Conservation (phyloP, 2,329 filamentous ascomycete species). For the Penicillium fuscoglaucum region DNA sequence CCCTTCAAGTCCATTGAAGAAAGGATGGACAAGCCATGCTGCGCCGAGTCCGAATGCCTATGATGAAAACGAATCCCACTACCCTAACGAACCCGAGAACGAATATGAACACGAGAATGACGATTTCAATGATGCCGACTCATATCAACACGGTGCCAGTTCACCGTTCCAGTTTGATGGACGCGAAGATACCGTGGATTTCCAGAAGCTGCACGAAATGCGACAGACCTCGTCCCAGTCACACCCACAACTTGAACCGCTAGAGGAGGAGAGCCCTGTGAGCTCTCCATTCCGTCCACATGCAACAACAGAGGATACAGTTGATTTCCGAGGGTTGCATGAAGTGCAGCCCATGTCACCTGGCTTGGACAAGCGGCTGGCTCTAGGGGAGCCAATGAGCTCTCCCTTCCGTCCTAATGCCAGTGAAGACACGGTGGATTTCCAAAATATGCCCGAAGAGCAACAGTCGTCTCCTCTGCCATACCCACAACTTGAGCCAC, state of each 20-base stretch:
- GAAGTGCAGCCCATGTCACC: constrained; percentile 19
- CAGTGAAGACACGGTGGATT: constrained; percentile 34
- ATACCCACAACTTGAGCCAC: constrained; percentile 7
- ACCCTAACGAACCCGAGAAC: constrained; percentile 7
- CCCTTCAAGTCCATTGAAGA: constrained; percentile 31
- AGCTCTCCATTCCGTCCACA: constrained; percentile 42
- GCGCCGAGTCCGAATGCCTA: constrained; percentile 14
- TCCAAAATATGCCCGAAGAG: constrained; percentile 22
- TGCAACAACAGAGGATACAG: constrained; percentile 31
- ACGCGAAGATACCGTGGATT: constrained; percentile 38
- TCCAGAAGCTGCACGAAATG: constrained; percentile 26
- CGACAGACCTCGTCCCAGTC: constrained; percentile 14
- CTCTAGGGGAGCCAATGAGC: constrained; percentile 30
- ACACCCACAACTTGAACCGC: constrained; percentile 10
- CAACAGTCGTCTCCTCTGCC: constrained; percentile 14
- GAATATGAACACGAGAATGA: constrained; percentile 18
- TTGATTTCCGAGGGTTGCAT: constrained; percentile 30
- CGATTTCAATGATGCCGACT: constrained; percentile 24
- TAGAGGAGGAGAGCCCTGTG: constrained; percentile 22
- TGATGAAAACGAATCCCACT: constrained; percentile 19
- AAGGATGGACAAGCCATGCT: constrained; percentile 17
- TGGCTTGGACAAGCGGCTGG: constrained; percentile 20
- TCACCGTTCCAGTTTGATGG: constrained; percentile 41
- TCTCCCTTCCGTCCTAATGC: constrained; percentile 40
- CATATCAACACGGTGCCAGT: constrained; percentile 30